Evolutionary conservation across 257 asterid genomes (phyloP), one percentile per base, ranked within the genome.

Genomic region (Linderniella brevidens): DNA sequence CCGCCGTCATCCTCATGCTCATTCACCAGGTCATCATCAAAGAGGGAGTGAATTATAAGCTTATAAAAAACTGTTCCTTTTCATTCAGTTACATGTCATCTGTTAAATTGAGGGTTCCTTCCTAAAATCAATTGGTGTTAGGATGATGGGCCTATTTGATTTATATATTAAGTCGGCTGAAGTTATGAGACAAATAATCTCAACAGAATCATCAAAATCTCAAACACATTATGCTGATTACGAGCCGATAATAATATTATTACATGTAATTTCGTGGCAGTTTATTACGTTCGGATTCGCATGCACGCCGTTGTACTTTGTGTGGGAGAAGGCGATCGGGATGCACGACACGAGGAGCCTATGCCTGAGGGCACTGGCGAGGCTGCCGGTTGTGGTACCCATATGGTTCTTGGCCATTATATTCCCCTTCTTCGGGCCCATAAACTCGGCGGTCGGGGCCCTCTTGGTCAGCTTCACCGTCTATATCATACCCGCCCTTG

Each of bases 221-320:
- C n/a, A n/a, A n/a, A n/a, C n/a, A n/a, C n/a, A n/a, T n/a, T n/a
- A n/a, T n/a, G n/a, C n/a, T n/a, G n/a, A n/a, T n/a, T n/a, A n/a
- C n/a, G n/a, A n/a, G n/a, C n/a, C 11, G 17, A 8, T 43, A 9
- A 15, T 43, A 13, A 4, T 8, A 19, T 8, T 2, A 8, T 40
- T 10, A 4, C 3, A 40, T 40, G 13, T 3, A 3, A 10, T 4
- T 40, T 4, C 3, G 5, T 4, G 1, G 35, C 84, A 84, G 93
- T 87, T 87, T 19, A 87, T 87, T 18, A 87, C 97, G 8, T 87
- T 87, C 7, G 97, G 97, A 10, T 87, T 87, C 32, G 97, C 97
- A 0, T 87, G 95, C 45, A 87, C 95, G 0, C 97, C 97, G 0
- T 70, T 86, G 36, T 86, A 86, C 62, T 86, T n/a, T n/a, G n/a